phyloP scores from a whole-genome alignment of 108 stramenopile genomes.

The Skeletonema marinoi region DNA sequence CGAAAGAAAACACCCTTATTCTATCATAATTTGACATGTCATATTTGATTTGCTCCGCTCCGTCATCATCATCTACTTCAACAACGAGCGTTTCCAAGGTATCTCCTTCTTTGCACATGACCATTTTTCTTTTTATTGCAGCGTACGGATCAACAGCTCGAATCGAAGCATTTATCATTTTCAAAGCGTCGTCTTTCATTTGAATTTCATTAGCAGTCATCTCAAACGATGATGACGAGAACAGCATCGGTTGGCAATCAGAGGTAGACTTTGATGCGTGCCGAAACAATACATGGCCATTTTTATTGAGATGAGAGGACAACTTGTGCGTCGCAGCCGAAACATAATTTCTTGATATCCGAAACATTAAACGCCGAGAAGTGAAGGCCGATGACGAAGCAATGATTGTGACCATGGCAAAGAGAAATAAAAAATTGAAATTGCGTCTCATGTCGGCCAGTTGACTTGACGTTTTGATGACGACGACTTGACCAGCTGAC shows the following conservation, averaged over 20 bases:
- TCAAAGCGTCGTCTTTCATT: conserved; percentile 66
- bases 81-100: conserved; percentile 1
- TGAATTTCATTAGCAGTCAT: conserved; percentile 51
- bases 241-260: not conserved
- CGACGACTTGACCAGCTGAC: too few relatives aligned
- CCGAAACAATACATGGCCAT: too few relatives aligned
- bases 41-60: conserved; percentile 15
- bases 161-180: conserved; percentile 70
- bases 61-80: not conserved
- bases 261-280: not conserved
- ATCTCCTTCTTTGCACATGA: not conserved
- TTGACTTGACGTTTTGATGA: too few relatives aligned
- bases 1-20: conserved; percentile 70
- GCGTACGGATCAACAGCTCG: conserved; percentile 69
- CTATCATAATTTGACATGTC: conserved; percentile 64
- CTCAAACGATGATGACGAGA: conserved; percentile 3
- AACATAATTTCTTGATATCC: not conserved
- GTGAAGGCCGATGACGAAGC: not conserved
- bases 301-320: not conserved
- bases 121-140: conserved; percentile 53
- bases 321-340: not conserved
- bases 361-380: not conserved
- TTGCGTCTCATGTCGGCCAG: not conserved
- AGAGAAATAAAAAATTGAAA: too few relatives aligned
- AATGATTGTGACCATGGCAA: not conserved